Evolutionary conservation across 2,329 filamentous ascomycete species (phyloP).

Genomic region (Exophiala mesophila): DNA sequence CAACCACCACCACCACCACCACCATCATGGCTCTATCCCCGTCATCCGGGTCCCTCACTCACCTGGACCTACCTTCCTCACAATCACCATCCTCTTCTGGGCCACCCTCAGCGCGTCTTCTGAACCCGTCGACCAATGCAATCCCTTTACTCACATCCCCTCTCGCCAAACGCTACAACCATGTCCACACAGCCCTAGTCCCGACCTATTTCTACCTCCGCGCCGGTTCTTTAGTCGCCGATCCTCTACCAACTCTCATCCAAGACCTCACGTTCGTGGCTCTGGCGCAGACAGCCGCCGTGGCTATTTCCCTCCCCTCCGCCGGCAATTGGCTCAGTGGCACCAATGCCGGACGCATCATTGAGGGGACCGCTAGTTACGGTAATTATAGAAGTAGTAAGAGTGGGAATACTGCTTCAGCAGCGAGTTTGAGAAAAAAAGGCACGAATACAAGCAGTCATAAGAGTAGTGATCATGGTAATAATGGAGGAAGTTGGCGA

Average conservation of each 20-base stretch:
- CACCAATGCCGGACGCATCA: constrained; percentile 17
- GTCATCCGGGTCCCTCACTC: not conserved
- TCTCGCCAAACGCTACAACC: constrained; percentile 53
- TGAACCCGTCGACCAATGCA: constrained; percentile 31
- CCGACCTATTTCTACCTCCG: constrained; percentile 58
- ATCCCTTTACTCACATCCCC: constrained; percentile 45
- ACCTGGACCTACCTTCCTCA: not conserved
- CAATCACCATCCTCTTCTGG: not conserved
- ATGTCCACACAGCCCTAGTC: constrained; percentile 64
- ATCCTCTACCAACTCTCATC: constrained; percentile 63
- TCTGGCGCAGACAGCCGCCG: constrained; percentile 58
- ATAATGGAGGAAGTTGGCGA: constrained; percentile 14
- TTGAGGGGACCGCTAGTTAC: constrained; percentile 17
- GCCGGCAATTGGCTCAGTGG: constrained; percentile 36
- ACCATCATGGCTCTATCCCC: not conserved
- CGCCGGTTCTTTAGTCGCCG: constrained; percentile 63
- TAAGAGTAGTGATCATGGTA: constrained; percentile 6
- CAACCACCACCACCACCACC: too few species aligned
- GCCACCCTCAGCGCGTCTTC: constrained; percentile 16
- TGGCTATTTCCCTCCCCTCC: constrained; percentile 55
- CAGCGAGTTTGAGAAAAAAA: constrained; percentile 24
- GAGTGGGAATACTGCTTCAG: constrained; percentile 8
- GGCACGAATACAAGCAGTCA: constrained; percentile 10
- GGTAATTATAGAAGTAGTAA: constrained; percentile 8
- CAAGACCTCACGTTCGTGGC: constrained; percentile 59